Base-by-base conservation (phyloP, 1,139 yeast species). In the Blastobotrys buckinghamii region DNA sequence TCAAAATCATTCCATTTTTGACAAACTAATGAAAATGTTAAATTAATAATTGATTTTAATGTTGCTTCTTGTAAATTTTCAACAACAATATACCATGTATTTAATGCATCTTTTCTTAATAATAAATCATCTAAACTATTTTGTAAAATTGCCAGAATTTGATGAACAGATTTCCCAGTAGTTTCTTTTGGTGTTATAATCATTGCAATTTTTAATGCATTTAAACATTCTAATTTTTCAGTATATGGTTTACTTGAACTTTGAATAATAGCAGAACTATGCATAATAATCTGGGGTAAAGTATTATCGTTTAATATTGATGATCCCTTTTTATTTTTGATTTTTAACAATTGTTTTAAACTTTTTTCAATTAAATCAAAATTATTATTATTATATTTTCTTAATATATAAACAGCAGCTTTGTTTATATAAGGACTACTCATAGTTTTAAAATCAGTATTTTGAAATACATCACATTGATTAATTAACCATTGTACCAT, bases 101-200 rank as follows among this genome's bases (percentile, higher is more conserved):
- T 71, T 47, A 92, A 68, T 0, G 94, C 81, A 34, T 77, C 76
- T 17, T 71, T 71, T 53, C 84, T 83, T 24, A 89, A 74, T 29
- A 78, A 81, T 0, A 75, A 68, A 20, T 76, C 76, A 37, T 83
- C 90, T 30, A 90, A 67, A 0, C 94, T 84, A 0, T 92, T 81
- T 60, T 89, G 97, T 17, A 94, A 69, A 58, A 95, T 85, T 0
- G 95, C 84, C 50, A 89, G 83, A 5, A 94, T 77, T 62, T 92
- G 98, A 0, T 97, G 96, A 33, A 90, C 70, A 0, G 95, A 92
- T 4, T 88, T 77, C 2, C 84, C 79, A 16, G 87, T 78, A 12
- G 29, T 43, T 1, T 83, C 76, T 3, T 73, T 64, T 5, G 81
- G 79, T 27, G 85, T 74, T n/a, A 81, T 74, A 45, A 74, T 72